Evolutionary conservation across 495 filamentous ascomycete species (phyloP), one percentile per base, ranked within the genome.

Genomic region (Aspergillus wentii): DNA sequence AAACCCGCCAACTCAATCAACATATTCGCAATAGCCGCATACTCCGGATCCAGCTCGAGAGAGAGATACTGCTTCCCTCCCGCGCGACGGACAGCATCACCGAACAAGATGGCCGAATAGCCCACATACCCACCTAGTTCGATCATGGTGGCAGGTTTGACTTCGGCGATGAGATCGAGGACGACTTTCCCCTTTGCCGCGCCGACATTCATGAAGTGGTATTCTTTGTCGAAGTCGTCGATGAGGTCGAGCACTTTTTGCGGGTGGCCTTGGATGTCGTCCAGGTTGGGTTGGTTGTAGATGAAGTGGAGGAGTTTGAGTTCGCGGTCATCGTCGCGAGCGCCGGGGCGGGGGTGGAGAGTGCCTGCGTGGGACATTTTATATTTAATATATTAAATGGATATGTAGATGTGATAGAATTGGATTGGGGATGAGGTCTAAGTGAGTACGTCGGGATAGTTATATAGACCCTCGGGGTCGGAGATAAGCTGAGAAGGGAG

Each of bases 121-220:
- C 87, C 87, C 20, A 88, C 67, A 59, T 90, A 94, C 32, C 83
- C 82, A 27, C 87, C 87, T 3, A 91, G 73, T 55, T 94, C 87
- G 32, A 92, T 75, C 69, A 89, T 83, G 4, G 66, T 68, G 26
- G 73, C 46, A 1, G 87, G 87, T 52, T 80, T 83, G 32, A 71
- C 50, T 38, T 82, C 62, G 8, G 59, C 56, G 40, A 92, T 88
- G 6, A 87, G 51, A 19, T 81, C 62, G 1, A 66, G 68, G 13
- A 91, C 72, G 16, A 87, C 75, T 27, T 66, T 66, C 29, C 83
- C 85, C 49, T 94, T 94, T 37, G 75, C 59, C 30, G 76, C 68
- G 13, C 87, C 86, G 20, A 94, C 74, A 39, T 87, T 91, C 80
- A 90, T 89, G 32, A 92, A 71, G 17, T 46, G 47, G 39, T 85